Evolutionary conservation across 148 eudicot genomes (phyloP), one percentile per base, ranked within the genome.

Genomic region (Amaranthus cruentus): DNA sequence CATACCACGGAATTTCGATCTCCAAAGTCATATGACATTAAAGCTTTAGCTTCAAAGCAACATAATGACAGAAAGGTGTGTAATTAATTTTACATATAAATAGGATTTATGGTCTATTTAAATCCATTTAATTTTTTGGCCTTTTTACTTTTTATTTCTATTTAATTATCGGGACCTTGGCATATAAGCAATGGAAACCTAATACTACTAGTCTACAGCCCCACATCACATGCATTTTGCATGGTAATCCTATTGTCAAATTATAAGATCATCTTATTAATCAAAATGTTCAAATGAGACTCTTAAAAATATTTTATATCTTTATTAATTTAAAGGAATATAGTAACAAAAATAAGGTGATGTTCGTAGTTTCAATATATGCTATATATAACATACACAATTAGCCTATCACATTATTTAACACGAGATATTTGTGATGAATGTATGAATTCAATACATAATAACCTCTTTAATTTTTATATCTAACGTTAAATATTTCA

Each of bases 1-100:
- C 80, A 77, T 77, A 65, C 80, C 80, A 77, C 68, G 75, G 71
- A 77, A 77, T 77, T 54, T 77, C 56, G 71, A 52, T 71, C 62
- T 57, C 46, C 75, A 77, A 77, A 77, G 75, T 71, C 80, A 73
- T 59, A 77, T 28, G 70, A 77, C 66, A 65, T 71, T 77, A 71
- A 77, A 63, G 73, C 11, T 60, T 66, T 70, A 12, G 63, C 79
- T 76, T 70, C 69, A 76, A 62, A 70, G 54, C 28, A 13, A 68
- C 78, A 50, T 76, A 11, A 61, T 76, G 74, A 69, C 69, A 76
- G 77, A 75, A 58, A 66, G 66, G 64, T 56, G 43, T 6, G 4
- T 53, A 63, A 4, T 46, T 55, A 65, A 54, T 55, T 74, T 65
- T 55, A 65, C 70, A 55, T 66, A 62, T 18, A 4, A 47, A 15